Evolutionary conservation across 192 early-diverging fungal species (phyloP).

Genomic region (Umbelopsis vinacea): DNA sequence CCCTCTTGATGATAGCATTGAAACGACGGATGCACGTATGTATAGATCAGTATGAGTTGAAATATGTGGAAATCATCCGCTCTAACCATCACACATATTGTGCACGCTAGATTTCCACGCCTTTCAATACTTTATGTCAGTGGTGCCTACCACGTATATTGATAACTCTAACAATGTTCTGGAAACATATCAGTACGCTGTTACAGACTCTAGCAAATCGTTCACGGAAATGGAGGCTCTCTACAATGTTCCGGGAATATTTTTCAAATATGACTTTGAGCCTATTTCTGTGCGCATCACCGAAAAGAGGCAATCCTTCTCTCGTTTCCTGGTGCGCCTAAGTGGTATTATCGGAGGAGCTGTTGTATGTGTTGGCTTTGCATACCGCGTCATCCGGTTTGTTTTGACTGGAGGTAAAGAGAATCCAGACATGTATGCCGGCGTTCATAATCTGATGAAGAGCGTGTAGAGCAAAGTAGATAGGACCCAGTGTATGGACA

Average conservation of each 20-base stretch:
- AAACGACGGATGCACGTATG: conserved; percentile 63
- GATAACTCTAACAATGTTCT: conserved; percentile 60
- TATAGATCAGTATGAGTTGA: not conserved
- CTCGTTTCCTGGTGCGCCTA: conserved; percentile 76
- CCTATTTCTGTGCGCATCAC: conserved; percentile 82
- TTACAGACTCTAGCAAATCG: conserved; percentile 73
- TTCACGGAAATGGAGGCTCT: conserved; percentile 33
- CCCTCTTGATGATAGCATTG: conserved; percentile 83
- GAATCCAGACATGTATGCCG: conserved; percentile 34
- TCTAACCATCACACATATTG: not conserved
- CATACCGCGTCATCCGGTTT: conserved; percentile 48
- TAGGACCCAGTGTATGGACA: too few relatives aligned
- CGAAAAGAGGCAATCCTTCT: conserved; percentile 64
- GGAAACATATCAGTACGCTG: conserved; percentile 94
- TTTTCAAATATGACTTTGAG: conserved; percentile 93
- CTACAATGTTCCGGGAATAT: conserved; percentile 59
- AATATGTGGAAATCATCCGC: not conserved
- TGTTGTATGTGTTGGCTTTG: conserved; percentile 70
- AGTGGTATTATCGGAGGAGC: conserved; percentile 89
- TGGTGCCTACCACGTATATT: conserved; percentile 80
- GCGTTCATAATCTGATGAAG: conserved; percentile 37
- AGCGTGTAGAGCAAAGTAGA: conserved; percentile 24
- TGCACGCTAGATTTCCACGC: conserved; percentile 60
- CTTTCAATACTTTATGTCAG: conserved; percentile 88
- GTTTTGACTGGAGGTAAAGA: conserved; percentile 40